Percentiles rank a stretch among this genome's conserved stretches.
Conservation (phyloP, 768 basidiomycete genomes). For the Pilatotrama ljubarskyi region DNA sequence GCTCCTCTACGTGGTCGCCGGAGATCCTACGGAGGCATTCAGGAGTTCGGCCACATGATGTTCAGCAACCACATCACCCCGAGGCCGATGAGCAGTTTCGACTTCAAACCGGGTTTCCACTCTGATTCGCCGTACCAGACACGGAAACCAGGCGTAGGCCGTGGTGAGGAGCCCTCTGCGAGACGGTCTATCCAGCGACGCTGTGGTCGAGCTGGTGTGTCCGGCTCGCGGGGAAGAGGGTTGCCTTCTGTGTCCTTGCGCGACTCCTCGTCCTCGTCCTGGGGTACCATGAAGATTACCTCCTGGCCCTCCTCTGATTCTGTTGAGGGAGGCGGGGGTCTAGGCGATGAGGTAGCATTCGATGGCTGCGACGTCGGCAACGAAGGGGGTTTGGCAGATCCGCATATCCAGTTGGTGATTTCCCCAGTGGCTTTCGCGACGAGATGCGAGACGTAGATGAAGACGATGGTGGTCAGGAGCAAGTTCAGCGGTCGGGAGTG, state of each 20-base stretch:
- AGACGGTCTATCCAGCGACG: conserved; percentile 55
- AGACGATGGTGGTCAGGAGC: conserved; percentile 70
- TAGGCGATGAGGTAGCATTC: not conserved
- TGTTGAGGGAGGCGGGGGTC: not conserved
- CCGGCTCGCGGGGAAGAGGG: conserved; percentile 37
- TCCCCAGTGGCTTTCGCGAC: conserved; percentile 75
- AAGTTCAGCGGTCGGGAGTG: conserved; percentile 78
- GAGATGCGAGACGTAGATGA: conserved; percentile 77
- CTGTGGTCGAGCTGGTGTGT: conserved; percentile 39
- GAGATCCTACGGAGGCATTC: not conserved
- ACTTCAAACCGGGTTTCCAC: conserved; percentile 42
- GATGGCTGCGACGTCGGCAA: conserved; percentile 23
- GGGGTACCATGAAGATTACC: conserved; percentile 28
- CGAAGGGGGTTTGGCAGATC: conserved; percentile 28
- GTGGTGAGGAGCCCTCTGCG: conserved; percentile 34
- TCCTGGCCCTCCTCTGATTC: conserved; percentile 22
- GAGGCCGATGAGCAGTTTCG: conserved; percentile 43
- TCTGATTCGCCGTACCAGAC: conserved; percentile 34
- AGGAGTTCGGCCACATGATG: conserved; percentile 50
- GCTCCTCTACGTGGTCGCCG: not conserved
- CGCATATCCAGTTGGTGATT: conserved; percentile 62
- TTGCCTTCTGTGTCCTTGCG: conserved; percentile 34
- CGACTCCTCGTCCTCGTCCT: conserved; percentile 9
- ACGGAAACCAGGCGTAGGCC: conserved; percentile 28
- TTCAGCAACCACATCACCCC: conserved; percentile 67